Evolutionary conservation across 116 monocot species (phyloP), one percentile per base, ranked within the genome.

Genomic region (Zostera marina): DNA sequence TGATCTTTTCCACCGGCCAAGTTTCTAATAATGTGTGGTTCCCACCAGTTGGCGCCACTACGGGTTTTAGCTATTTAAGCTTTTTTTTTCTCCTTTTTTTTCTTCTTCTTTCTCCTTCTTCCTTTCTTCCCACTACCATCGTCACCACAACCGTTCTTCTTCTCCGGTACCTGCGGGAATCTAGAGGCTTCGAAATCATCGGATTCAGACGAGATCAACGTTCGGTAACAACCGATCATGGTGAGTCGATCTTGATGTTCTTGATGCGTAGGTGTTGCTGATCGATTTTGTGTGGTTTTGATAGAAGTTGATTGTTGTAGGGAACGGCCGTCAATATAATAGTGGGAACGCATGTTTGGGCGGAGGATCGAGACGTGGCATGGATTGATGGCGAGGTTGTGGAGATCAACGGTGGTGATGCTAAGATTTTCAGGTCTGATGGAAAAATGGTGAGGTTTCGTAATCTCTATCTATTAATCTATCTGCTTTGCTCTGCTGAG

Each of bases 331-430:
- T 71, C 47, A 84, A 87, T 49, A 81, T 93, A 47, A 66, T 81
- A 55, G 79, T 93, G 44, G 87, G 88, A 20, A 79, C 87, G 53
- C 79, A 84, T 67, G 93, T 93, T 15, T 93, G 93, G 93, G 69
- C 78, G 54, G 88, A 88, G 64, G 84, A 93, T 70, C 93, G 77
- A 24, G 68, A 21, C 24, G 76, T 79, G 46, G 84, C 87, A 48
- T 93, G 93, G 93, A 64, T 93, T 32, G 79, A 88, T 79, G 93
- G 93, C 10, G 93, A 81, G 57, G 81, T 93, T 6, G 81, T 82
- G 48, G 80, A 78, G 63, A 81, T 87, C 39, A 72, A 62, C 40
- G 70, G 76, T n/a, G 70, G 67, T 13, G 76, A 76, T 42, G 92
- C 83, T 52, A 83, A 71, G 46, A 76, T 92, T 52, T 2, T 75